Evolutionary conservation across 208 protist genomes (phyloP).

Genomic region (Willaertia magna): DNA sequence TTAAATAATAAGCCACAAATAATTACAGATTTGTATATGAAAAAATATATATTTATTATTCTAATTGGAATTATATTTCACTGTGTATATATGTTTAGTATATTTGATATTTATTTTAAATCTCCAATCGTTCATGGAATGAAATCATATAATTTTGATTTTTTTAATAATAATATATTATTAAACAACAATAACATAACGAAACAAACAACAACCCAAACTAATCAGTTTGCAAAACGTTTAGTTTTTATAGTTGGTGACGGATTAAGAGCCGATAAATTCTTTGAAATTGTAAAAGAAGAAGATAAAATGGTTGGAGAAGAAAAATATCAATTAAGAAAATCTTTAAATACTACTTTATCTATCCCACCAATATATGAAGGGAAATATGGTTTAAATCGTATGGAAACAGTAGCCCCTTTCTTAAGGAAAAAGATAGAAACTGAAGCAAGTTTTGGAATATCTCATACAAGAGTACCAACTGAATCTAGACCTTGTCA

Average conservation of each 20-base stretch:
- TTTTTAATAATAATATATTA: background rate
- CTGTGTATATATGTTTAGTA: background rate
- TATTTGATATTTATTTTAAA: slow-evolving; percentile 19
- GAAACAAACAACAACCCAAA: background rate
- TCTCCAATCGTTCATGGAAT: slow-evolving; percentile 13
- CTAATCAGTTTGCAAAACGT: background rate
- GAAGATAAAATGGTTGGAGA: background rate
- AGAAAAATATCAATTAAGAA: background rate
- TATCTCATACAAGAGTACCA: slow-evolving; percentile 27
- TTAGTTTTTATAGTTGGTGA: slow-evolving; percentile 13
- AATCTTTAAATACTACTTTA: background rate
- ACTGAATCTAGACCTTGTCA: slow-evolving; percentile 56
- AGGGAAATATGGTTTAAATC: background rate
- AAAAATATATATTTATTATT: background rate
- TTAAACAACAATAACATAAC: background rate
- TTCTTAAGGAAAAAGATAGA: background rate
- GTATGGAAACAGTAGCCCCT: background rate
- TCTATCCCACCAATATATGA: background rate
- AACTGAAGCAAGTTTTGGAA: background rate
- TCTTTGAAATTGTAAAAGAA: background rate
- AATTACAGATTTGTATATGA: background rate
- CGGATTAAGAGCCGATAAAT: slow-evolving; percentile 10
- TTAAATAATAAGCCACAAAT: background rate
- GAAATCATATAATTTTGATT: background rate
- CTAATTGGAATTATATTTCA: slow-evolving; percentile 5